Conservation (phyloP, 352 stramenopile species). For the Phytophthora tubulina region DNA sequence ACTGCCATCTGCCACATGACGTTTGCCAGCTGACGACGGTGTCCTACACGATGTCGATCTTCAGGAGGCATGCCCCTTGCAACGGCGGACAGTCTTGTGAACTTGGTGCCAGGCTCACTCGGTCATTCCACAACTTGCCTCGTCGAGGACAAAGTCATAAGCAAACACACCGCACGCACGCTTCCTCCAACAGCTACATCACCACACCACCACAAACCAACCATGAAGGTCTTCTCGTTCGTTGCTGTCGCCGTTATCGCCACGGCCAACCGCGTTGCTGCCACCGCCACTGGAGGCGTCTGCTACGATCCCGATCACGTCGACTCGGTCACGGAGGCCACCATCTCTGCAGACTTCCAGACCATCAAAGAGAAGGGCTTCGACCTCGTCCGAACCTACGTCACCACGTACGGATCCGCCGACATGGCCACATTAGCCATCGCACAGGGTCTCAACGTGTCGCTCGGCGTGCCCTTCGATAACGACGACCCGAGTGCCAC, state of each 20-base stretch:
- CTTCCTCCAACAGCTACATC: too few species aligned
- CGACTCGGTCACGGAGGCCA: conserved; percentile 42
- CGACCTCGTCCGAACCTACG: conserved; percentile 59
- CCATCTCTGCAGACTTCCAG: conserved; percentile 55
- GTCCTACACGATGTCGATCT: conserved; percentile 36
- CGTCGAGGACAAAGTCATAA: conserved; percentile 20
- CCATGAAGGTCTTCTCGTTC: conserved; percentile 47
- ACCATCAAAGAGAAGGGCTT: conserved; percentile 59
- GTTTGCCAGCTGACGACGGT: conserved; percentile 22
- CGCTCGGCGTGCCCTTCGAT: conserved; percentile 57
- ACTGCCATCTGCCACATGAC: conserved; percentile 34
- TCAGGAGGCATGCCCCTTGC: conserved; percentile 21
- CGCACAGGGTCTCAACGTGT: conserved; percentile 56
- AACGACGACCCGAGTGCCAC: conserved; percentile 44
- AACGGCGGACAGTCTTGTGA: background rate
- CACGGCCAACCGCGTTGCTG: background rate
- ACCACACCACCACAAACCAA: conserved; percentile 12
- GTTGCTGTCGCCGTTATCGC: conserved; percentile 22
- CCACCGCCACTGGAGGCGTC: conserved; percentile 39
- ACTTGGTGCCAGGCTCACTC: conserved; percentile 1
- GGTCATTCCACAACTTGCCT: conserved; percentile 47
- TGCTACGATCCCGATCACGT: conserved; percentile 63
- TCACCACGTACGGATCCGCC: conserved; percentile 50
- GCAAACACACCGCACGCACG: background rate
- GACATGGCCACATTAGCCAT: conserved; percentile 57